Evolutionary conservation across 345 rosid genomes (phyloP).

Genomic region (Gossypium thurberi): DNA sequence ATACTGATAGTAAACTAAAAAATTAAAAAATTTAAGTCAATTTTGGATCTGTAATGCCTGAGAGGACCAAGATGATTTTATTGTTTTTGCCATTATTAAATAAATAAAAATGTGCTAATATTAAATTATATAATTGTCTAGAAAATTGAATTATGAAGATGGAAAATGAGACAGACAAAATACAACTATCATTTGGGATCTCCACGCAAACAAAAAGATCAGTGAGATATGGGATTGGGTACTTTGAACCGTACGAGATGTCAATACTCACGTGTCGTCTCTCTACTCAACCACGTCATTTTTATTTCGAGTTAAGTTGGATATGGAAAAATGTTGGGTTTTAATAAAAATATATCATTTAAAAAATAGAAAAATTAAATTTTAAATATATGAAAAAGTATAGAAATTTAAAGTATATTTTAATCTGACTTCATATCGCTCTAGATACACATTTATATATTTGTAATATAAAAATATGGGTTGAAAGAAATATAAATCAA

Average conservation of each 20-base stretch:
- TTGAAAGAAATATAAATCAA: too few relatives aligned
- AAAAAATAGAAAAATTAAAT: too few relatives aligned
- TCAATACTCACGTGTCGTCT: background rate
- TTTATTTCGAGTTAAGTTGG: too few relatives aligned
- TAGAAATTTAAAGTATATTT: too few relatives aligned
- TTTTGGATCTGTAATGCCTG: background rate
- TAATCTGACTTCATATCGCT: too few relatives aligned
- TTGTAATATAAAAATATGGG: too few relatives aligned
- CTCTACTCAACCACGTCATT: background rate
- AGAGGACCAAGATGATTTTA: background rate
- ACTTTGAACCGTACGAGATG: background rate
- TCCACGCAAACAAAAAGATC: background rate
- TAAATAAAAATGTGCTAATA: background rate
- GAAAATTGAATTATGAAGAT: background rate
- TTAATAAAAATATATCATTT: too few relatives aligned
- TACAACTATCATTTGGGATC: slow-evolving; percentile 3
- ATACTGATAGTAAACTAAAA: too few relatives aligned
- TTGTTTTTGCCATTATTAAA: background rate
- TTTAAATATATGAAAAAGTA: too few relatives aligned
- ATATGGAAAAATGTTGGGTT: too few relatives aligned
- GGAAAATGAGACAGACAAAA: background rate
- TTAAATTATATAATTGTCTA: background rate
- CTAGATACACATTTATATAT: too few relatives aligned
- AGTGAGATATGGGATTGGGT: background rate
- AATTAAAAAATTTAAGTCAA: background rate